A percentile compares a stretch with the other conserved stretches of the same genome.
These are phyloP conservation scores for Niveomyces coronatus DNA, from an alignment of 2,329 filamentous ascomycete species.

Conservation along the genomic window DNA sequence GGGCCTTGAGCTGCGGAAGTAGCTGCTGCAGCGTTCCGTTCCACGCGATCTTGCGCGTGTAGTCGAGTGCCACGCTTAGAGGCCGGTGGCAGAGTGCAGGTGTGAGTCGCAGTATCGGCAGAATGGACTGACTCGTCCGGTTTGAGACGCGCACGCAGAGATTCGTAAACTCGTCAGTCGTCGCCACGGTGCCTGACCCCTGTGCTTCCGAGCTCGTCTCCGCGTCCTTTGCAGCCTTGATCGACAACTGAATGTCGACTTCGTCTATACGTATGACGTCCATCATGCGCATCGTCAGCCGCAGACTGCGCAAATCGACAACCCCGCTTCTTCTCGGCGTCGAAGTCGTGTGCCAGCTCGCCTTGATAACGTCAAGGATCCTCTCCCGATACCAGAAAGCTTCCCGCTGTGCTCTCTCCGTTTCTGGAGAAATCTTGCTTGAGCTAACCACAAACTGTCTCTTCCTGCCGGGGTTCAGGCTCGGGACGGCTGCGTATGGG, in stretches of 20 bases:
- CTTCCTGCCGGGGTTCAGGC: constrained; percentile 68
- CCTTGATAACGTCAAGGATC: constrained; percentile 60
- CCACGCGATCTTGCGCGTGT: constrained; percentile 73
- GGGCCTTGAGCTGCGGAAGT: constrained; percentile 51
- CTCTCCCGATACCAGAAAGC: constrained; percentile 87
- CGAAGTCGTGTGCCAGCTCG: constrained; percentile 55
- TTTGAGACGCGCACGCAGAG: constrained; percentile 66
- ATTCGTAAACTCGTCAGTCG: constrained; percentile 49
- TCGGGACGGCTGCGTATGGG: constrained; percentile 67
- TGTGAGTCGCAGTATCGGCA: constrained; percentile 64
- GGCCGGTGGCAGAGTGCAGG: constrained; percentile 67
- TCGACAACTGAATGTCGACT: constrained; percentile 53
- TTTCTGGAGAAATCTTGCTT: constrained; percentile 67
- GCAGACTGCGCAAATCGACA: constrained; percentile 67
- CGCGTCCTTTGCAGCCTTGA: constrained; percentile 27
- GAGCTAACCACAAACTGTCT: constrained; percentile 88
- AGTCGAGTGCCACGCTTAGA: constrained; percentile 63
- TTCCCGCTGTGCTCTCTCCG: constrained; percentile 67
- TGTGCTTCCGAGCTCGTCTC: constrained; percentile 7
- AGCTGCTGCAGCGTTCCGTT: constrained; percentile 73
- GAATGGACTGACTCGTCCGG: constrained; percentile 55
- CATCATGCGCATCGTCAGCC: constrained; percentile 68
- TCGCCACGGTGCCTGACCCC: constrained; percentile 16
- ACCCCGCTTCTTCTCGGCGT: constrained; percentile 47
- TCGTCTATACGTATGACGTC: constrained; percentile 76